Conservation (phyloP, 352 stramenopile genomes). For the Phytophthora gonapodyides region DNA sequence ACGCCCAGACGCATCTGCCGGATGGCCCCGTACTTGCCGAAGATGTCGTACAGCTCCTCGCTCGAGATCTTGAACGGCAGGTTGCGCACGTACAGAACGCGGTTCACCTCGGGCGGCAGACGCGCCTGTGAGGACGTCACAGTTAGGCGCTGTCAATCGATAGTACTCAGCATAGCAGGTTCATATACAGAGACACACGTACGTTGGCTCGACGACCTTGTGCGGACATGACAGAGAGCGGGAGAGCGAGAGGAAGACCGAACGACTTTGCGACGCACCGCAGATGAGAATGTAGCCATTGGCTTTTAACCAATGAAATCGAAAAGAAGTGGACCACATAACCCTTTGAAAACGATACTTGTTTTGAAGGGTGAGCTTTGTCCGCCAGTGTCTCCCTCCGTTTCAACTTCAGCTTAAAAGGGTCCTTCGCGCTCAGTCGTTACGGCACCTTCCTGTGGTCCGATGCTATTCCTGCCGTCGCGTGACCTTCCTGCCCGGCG, state of each 20-base stretch:
- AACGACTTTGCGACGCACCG: too few species aligned
- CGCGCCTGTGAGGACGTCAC: slow-evolving; percentile 56
- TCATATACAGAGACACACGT: slow-evolving; percentile 17
- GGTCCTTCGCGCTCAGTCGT: too few species aligned
- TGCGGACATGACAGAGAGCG: slow-evolving; percentile 53
- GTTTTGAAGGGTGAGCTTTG: too few species aligned
- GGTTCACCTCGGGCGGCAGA: slow-evolving; percentile 98
- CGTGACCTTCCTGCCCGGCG: too few species aligned
- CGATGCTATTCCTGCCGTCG: too few species aligned
- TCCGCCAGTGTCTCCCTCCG: too few species aligned
- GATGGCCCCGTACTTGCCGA: slow-evolving; percentile 99
- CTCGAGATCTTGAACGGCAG: slow-evolving; percentile 99
- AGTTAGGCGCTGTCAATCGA: neutral
- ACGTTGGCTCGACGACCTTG: slow-evolving; percentile 72
- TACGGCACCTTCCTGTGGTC: too few species aligned
- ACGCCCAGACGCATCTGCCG: slow-evolving; percentile 95
- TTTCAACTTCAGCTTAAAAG: too few species aligned
- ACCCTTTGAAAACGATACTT: too few species aligned
- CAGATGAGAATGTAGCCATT: too few species aligned
- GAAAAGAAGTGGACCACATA: neutral
- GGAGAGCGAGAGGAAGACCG: neutral
- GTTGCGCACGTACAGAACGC: slow-evolving; percentile 97
- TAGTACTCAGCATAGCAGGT: too few species aligned
- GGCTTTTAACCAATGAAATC: too few species aligned
- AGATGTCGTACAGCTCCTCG: slow-evolving; percentile 99